phyloP scores from a whole-genome alignment of 2,329 filamentous ascomycete genomes.

The Fusarium musae region DNA sequence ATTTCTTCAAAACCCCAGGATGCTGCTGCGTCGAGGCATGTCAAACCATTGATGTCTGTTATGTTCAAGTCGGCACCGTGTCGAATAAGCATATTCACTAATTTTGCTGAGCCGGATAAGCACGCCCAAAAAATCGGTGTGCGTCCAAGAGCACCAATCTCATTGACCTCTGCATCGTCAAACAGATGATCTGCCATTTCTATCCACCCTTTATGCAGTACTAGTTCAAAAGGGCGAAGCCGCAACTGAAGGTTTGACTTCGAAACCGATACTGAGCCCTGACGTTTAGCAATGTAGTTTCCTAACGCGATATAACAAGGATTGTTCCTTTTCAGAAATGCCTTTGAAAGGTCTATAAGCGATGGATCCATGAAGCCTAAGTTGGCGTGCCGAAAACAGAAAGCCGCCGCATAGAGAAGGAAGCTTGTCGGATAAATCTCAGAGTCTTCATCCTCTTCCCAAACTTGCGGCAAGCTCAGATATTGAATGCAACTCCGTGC shows the following conservation, averaged over 20 bases:
- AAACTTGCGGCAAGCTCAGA: not conserved
- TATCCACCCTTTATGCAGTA: fast-evolving
- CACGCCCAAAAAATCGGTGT: not conserved
- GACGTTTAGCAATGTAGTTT: no score
- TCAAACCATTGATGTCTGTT: fast-evolving
- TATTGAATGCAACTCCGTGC: not conserved
- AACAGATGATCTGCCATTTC: fast-evolving
- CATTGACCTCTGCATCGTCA: fast-evolving
- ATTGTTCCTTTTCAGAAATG: no score
- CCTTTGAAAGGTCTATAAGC: no score
- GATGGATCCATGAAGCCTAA: not conserved
- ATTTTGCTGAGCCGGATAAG: fast-evolving
- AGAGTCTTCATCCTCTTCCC: not conserved
- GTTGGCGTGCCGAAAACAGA: fast-evolving
- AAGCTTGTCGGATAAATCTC: no score
- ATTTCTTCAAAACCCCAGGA: fast-evolving
- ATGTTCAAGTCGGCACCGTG: not conserved
- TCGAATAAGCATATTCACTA: not conserved
- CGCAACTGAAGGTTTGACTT: no score
- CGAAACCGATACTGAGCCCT: no score
- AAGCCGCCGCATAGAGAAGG: fast-evolving
- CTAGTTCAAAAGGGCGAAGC: fast-evolving
- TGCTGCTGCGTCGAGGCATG: fast-evolving
- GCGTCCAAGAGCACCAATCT: fast-evolving
- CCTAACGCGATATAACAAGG: no score